phyloP scores from a whole-genome alignment of 2,329 filamentous ascomycete genomes.

The Fusarium chlamydosporum region DNA sequence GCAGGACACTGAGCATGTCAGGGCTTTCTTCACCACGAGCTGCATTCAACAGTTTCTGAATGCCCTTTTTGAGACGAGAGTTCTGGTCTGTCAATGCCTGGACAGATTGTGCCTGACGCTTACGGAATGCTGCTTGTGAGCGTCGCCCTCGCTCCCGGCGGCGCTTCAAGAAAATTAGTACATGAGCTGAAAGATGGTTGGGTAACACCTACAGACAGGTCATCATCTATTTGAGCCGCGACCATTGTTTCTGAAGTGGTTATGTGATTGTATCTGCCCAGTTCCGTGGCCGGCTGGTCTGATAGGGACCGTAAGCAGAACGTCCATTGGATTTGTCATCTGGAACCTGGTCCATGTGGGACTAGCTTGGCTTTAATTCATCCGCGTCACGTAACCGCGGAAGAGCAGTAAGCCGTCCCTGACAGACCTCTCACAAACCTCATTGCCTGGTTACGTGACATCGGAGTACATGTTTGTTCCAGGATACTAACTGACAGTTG shows the following conservation, averaged over 20 bases:
- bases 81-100: background rate
- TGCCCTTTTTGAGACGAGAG: background rate
- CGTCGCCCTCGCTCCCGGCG: slow-evolving; percentile 23
- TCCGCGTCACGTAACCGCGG: slow-evolving; percentile 28
- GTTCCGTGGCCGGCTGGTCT: background rate
- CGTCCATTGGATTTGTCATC: slow-evolving; percentile 15
- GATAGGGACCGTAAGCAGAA: background rate
- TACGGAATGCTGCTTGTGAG: slow-evolving; percentile 25
- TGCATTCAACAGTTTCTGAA: background rate
- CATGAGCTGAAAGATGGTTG: fast-evolving
- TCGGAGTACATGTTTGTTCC: too few relatives aligned
- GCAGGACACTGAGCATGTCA: background rate
- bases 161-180: background rate
- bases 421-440: too few relatives aligned
- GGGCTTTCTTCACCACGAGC: slow-evolving; percentile 4
- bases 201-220: background rate
- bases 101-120: background rate
- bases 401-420: background rate
- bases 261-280: background rate
- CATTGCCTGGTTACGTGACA: slow-evolving; percentile 8
- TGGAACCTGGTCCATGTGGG: background rate
- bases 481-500: too few relatives aligned
- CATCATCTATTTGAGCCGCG: background rate
- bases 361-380: background rate
- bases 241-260: background rate